These are phyloP conservation scores for Biscogniauxia marginata DNA, from an alignment of 2,329 filamentous ascomycete species.

Conservation along the genomic window DNA sequence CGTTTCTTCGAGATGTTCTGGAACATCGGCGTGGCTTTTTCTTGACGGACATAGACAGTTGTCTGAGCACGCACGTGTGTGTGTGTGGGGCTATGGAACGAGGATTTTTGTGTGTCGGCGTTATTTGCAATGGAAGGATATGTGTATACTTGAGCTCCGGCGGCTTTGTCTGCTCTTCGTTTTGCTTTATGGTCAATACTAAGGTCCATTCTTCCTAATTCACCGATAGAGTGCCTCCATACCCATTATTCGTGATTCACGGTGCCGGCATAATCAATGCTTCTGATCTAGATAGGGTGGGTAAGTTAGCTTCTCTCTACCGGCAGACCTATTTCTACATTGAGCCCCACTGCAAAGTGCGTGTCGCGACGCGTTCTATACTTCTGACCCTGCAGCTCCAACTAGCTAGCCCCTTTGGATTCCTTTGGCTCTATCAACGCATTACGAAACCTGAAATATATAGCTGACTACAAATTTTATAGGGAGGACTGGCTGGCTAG, in stretches of 20 bases:
- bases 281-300: no score
- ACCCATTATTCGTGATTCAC: neutral
- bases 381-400: neutral
- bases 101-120: neutral
- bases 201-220: neutral
- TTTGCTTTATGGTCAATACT: neutral
- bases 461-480: no score
- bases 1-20: neutral
- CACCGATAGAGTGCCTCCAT: neutral
- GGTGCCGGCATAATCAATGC: no score
- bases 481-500: no score
- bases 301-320: no score
- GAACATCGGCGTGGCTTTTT: neutral
- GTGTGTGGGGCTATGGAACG: neutral
- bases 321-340: neutral
- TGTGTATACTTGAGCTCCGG: neutral
- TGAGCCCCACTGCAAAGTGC: constrained; percentile 7
- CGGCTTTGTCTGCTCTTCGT: neutral
- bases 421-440: neutral
- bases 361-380: neutral
- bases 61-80: neutral
- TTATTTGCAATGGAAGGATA: neutral
- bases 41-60: neutral
- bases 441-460: no score
- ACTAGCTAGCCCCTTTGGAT: neutral